Evolutionary conservation across 1,284 basidiomycete genomes (phyloP).

Genomic region (Cryptococcus hybrid): DNA sequence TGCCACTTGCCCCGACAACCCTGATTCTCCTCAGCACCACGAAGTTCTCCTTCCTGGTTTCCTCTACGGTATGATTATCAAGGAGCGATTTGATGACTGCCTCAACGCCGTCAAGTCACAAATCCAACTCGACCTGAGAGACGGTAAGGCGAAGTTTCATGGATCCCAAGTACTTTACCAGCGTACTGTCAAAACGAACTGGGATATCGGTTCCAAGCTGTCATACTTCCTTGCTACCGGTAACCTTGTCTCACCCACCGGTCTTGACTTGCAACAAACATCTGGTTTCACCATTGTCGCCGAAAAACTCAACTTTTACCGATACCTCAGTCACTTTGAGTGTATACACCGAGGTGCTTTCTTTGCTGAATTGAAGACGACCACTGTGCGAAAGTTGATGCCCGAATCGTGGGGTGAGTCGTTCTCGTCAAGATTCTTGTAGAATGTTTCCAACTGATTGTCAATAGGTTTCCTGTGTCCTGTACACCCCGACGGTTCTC

Average conservation of each 20-base stretch:
- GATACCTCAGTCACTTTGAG: constrained; percentile 97
- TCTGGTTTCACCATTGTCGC: constrained; percentile 98
- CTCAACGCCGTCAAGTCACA: constrained; percentile 71
- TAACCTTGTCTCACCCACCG: constrained; percentile 90
- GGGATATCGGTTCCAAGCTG: constrained; percentile 87
- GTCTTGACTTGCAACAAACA: constrained; percentile 95
- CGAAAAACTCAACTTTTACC: constrained; percentile 98
- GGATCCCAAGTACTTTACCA: constrained; percentile 80
- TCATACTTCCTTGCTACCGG: constrained; percentile 97
- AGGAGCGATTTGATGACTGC: constrained; percentile 92
- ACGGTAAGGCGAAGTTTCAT: constrained; percentile 76
- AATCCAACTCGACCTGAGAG: constrained; percentile 71
- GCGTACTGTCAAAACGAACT: constrained; percentile 74
- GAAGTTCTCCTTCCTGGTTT: constrained; percentile 96
- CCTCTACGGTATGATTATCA: constrained; percentile 96
- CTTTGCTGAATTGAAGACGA: constrained; percentile 99
- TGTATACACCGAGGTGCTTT: constrained; percentile 99
- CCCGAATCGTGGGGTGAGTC: constrained; percentile 94
- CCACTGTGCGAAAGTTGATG: constrained; percentile 92
- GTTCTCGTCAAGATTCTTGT: too few species aligned
- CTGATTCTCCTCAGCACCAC: constrained; percentile 98
- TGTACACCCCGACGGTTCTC: constrained; percentile 97
- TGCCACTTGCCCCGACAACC: constrained; percentile 91
- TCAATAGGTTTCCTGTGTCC: constrained; percentile 88
- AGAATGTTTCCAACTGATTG: constrained; percentile 5